These are phyloP conservation scores for Lagerstroemia speciosa DNA, from an alignment of 345 rosid species.

Conservation along the genomic window DNA sequence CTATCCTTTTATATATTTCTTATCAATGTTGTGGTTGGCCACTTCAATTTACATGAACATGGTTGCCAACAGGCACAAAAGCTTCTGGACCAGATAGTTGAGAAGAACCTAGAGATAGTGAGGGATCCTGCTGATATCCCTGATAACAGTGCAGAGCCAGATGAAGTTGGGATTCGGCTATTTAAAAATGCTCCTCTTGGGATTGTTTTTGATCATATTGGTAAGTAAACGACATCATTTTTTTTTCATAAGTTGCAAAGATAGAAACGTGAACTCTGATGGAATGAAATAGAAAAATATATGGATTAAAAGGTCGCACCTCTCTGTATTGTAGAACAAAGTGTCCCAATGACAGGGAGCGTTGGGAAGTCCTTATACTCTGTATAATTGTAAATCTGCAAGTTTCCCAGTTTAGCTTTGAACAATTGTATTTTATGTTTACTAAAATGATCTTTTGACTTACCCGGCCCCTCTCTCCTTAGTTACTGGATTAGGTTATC, in stretches of 20 bases:
- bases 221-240: conserved; percentile 25
- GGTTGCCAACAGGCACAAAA: conserved; percentile 56
- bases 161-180: conserved; percentile 54
- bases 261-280: neutral
- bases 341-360: neutral
- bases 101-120: conserved; percentile 45
- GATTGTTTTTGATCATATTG: conserved; percentile 54
- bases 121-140: conserved; percentile 22
- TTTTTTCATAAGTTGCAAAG: neutral
- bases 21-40: too few relatives aligned
- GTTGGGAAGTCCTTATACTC: neutral
- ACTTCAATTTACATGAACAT: neutral
- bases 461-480: too few relatives aligned
- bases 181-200: conserved; percentile 59
- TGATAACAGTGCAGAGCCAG: conserved; percentile 19
- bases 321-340: neutral
- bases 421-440: too few relatives aligned
- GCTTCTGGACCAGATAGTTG: conserved; percentile 62
- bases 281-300: neutral
- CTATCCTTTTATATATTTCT: too few relatives aligned
- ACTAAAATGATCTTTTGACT: too few relatives aligned
- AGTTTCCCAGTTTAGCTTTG: neutral
- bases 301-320: neutral
- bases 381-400: neutral
- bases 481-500: neutral